These are phyloP conservation scores for Triadica sebifera DNA, from an alignment of 345 rosid species.

Conservation along the genomic window DNA sequence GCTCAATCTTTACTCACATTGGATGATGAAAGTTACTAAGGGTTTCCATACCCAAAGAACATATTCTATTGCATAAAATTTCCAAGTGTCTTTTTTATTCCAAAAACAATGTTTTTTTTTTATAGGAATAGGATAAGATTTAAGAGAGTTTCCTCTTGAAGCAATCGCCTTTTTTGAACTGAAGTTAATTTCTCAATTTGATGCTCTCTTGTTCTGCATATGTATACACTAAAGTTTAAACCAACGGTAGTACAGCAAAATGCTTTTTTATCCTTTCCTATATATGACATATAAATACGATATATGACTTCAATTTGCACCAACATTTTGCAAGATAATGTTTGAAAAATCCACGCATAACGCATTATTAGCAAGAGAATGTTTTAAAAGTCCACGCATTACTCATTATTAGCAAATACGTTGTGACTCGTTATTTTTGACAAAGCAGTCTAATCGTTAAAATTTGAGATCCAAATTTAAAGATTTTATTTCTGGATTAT, in stretches of 20 bases:
- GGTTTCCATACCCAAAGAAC: neutral
- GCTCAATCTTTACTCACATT: neutral
- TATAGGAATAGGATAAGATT: neutral
- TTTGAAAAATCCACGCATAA: neutral
- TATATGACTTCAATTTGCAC: neutral
- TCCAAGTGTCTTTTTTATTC: slow-evolving; percentile 1
- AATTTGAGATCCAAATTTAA: no score
- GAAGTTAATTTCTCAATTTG: neutral
- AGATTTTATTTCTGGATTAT: no score
- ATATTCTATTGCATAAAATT: slow-evolving; percentile 1
- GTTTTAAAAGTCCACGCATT: no score
- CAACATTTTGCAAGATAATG: neutral
- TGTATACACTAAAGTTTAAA: neutral
- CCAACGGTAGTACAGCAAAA: slow-evolving; percentile 4
- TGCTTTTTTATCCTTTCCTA: neutral
- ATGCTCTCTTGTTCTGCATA: slow-evolving; percentile 9
- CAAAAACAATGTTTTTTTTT: slow-evolving; percentile 1
- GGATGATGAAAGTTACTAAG: slow-evolving; percentile 7
- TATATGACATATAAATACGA: no score
- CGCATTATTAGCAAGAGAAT: no score
- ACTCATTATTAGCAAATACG: no score
- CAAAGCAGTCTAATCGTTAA: no score
- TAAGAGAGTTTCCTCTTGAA: slow-evolving; percentile 8
- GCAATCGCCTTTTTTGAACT: neutral
- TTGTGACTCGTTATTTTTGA: no score